Conservation (phyloP, 495 filamentous ascomycete genomes). For the Annulohypoxylon nitens region DNA sequence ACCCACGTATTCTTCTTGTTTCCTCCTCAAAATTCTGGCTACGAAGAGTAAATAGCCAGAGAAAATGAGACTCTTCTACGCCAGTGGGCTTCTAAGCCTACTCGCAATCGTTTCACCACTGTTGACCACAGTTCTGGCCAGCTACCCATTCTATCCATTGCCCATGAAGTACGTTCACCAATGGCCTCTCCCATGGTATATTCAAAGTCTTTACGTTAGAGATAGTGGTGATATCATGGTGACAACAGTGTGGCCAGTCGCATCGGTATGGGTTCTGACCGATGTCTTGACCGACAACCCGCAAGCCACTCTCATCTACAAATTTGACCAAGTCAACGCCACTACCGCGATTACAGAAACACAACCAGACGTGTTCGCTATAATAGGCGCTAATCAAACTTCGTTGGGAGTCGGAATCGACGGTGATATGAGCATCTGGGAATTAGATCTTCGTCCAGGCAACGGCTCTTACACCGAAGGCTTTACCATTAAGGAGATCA, state of each 20-base stretch:
- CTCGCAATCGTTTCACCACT: neutral
- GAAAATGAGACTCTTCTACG: neutral
- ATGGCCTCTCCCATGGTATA: conserved; percentile 5
- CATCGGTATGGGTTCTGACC: conserved; percentile 8
- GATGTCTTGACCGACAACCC: conserved; percentile 5
- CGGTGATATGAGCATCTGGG: conserved; percentile 17
- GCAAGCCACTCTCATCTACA: conserved; percentile 1
- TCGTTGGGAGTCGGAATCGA: conserved; percentile 14
- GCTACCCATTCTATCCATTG: conserved; percentile 1
- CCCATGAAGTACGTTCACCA: conserved; percentile 1
- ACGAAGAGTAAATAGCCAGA: no score
- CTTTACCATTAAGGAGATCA: conserved; percentile 11
- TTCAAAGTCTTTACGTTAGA: neutral
- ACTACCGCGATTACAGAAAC: conserved; percentile 9
- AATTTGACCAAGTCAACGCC: conserved; percentile 10
- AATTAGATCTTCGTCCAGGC: conserved; percentile 15
- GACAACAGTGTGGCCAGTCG: conserved; percentile 4
- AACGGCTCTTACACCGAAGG: conserved; percentile 13
- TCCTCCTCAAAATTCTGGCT: no score
- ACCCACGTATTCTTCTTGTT: neutral
- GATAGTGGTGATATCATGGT: conserved; percentile 7
- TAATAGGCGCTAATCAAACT: conserved; percentile 15
- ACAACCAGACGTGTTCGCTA: conserved; percentile 5
- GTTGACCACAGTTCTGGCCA: neutral
- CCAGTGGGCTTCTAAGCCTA: neutral